Percentiles rank a stretch among this genome's conserved stretches.
Evolutionary conservation across 768 basidiomycete genomes (phyloP).

Genomic region (Agaricus subrufescens): DNA sequence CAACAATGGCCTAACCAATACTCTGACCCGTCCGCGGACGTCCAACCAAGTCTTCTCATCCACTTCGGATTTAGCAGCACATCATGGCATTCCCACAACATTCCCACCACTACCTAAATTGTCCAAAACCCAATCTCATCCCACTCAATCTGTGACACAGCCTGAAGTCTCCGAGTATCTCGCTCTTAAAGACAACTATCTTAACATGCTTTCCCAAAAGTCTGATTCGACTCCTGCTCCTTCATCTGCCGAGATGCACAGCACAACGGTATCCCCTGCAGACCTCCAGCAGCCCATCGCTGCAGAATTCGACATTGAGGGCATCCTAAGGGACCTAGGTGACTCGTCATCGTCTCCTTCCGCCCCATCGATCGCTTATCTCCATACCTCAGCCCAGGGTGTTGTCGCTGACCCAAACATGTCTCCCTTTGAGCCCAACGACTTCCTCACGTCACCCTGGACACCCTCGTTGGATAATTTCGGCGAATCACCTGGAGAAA

Average conservation of each 20-base stretch:
- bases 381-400: slow-evolving; percentile 5
- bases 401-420: slow-evolving; percentile 19
- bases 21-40: slow-evolving; percentile 60
- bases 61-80: slow-evolving; percentile 65
- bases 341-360: slow-evolving; percentile 8
- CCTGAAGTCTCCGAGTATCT: slow-evolving; percentile 39
- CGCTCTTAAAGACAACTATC: slow-evolving; percentile 54
- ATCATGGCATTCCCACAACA: slow-evolving; percentile 74
- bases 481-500: slow-evolving; percentile 28
- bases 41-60: slow-evolving; percentile 57
- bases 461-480: slow-evolving; percentile 21
- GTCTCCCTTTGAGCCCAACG: slow-evolving; percentile 19
- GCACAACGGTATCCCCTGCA: slow-evolving; percentile 20
- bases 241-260: slow-evolving; percentile 23
- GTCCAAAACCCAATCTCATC: slow-evolving; percentile 31
- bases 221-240: slow-evolving; percentile 33
- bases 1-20: slow-evolving; percentile 57
- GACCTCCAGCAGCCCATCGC: slow-evolving; percentile 19
- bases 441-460: slow-evolving; percentile 28
- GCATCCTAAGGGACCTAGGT: slow-evolving; percentile 15
- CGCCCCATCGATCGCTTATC: slow-evolving; percentile 15
- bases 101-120: slow-evolving; percentile 67
- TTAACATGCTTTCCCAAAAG: slow-evolving; percentile 61
- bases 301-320: slow-evolving; percentile 17
- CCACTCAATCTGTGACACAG: slow-evolving; percentile 35